Percentiles rank a stretch among this genome's conserved stretches.
These are phyloP conservation scores for Trichoderma sp. DNA, from an alignment of 2,329 filamentous ascomycete species.

Conservation along the genomic window DNA sequence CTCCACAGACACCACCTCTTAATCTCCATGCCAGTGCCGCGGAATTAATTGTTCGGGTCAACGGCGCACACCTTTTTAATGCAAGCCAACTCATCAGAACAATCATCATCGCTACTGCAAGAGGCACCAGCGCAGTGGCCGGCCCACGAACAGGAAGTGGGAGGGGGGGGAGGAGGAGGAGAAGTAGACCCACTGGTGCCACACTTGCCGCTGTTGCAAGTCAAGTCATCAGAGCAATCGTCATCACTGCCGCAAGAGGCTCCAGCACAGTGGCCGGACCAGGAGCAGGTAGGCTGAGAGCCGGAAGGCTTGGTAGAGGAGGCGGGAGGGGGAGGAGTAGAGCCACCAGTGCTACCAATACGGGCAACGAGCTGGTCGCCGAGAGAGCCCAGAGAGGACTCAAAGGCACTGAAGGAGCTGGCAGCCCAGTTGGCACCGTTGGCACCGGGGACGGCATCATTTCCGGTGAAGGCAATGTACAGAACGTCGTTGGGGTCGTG, in stretches of 20 bases:
- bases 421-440: constrained; percentile 53
- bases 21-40: not conserved
- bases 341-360: constrained; percentile 25
- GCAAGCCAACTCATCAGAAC: constrained; percentile 16
- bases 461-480: constrained; percentile 57
- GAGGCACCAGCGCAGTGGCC: constrained; percentile 15
- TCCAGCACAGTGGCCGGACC: constrained; percentile 16
- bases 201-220: constrained; percentile 12
- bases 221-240: constrained; percentile 17
- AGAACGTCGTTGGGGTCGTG: constrained; percentile 54
- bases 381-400: constrained; percentile 39
- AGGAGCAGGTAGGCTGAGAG: not conserved
- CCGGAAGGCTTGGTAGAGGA: not conserved
- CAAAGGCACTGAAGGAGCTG: constrained; percentile 42
- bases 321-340: not conserved
- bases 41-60: not conserved
- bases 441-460: constrained; percentile 52
- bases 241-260: constrained; percentile 14
- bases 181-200: not conserved
- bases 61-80: constrained; percentile 1
- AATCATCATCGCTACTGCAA: constrained; percentile 15
- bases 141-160: not conserved
- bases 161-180: constrained; percentile 1
- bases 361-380: constrained; percentile 47
- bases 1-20: not conserved